Evolutionary conservation across 768 basidiomycete genomes (phyloP), one percentile per base, ranked within the genome.

Genomic region (Tremella mesenterica): DNA sequence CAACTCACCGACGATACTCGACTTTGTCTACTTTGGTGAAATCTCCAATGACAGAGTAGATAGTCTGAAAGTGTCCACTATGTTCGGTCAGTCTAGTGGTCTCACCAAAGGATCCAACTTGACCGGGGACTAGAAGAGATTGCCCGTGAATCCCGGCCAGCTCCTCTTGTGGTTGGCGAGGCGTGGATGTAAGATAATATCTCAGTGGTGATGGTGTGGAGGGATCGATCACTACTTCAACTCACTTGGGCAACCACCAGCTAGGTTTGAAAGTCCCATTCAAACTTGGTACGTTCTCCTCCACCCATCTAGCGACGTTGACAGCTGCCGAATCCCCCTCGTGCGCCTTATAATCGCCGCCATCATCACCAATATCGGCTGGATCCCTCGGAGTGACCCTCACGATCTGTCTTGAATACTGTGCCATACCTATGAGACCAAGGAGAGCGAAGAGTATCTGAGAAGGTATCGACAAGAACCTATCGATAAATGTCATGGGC

Each of bases 21-120:
- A 77, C 72, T 21, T 65, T 63, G 51, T 77, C 74, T 21, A 75
- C 64, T n/a, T 69, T 65, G 13, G 63, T 62, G 48, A 77, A 76
- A 57, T 76, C 63, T 6, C 75, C 76, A 5, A 74, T 48, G 9
- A 73, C 74, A 10, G 59, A 66, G 56, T 71, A 77, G 31, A 72
- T 65, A 4, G 76, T 77, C 44, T 77, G 75, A 1, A 74, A 59
- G 53, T 76, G 75, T 13, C 75, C 76, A 48, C 71, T 74, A 30
- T 50, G 8, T 13, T 25, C 16, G 12, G 12, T 31, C 9, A 25
- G 20, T 26, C 25, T 31, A 29, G 50, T 50, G 34, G 25, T 26
- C 13, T 34, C 34, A 23, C 18, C 44, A 14, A 13, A 2, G 10
- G 29, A n/a, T 20, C 10, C 18, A 50, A 20, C 49, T 9, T 25